Conservation (phyloP, 106 monocot species). For the Gastrodia elata region DNA sequence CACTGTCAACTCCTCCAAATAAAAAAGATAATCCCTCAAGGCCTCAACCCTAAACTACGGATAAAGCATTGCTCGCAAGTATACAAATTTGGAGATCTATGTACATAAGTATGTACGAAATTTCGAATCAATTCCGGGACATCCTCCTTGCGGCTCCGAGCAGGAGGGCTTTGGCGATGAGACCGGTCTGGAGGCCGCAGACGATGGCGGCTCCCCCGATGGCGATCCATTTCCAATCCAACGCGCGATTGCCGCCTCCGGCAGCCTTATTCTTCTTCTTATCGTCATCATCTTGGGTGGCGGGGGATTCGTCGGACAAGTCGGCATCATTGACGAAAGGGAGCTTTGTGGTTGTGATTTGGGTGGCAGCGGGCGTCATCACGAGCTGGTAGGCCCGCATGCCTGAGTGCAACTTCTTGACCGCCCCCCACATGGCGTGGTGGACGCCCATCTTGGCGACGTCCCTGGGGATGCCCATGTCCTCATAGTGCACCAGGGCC, state of each 20-base stretch:
- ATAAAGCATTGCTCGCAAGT: too few relatives aligned
- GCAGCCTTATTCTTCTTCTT: not conserved
- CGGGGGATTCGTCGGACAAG: conserved; percentile 18
- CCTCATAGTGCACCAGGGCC: conserved; percentile 79
- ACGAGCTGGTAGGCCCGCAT: conserved; percentile 67
- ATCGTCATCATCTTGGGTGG: not conserved
- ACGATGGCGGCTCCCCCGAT: conserved; percentile 70
- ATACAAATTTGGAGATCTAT: not conserved
- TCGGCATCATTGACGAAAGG: not conserved
- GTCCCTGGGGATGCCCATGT: conserved; percentile 96
- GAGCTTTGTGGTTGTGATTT: conserved; percentile 47
- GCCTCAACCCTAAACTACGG: too few relatives aligned
- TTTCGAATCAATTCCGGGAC: conserved; percentile 30
- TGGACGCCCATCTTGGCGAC: conserved; percentile 85
- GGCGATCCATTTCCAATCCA: conserved; percentile 81
- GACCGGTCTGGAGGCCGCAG: conserved; percentile 56
- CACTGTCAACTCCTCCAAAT: too few relatives aligned
- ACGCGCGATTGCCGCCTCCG: conserved; percentile 16
- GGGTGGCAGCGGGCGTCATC: conserved; percentile 49
- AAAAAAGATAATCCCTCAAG: too few relatives aligned
- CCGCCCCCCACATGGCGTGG: conserved; percentile 97
- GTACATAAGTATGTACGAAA: not conserved
- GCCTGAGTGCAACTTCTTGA: conserved; percentile 82
- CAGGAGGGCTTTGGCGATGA: conserved; percentile 54
- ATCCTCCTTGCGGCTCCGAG: conserved; percentile 68